Conservation (phyloP, 2,329 filamentous ascomycete species). For the Zymoseptoria tritici region DNA sequence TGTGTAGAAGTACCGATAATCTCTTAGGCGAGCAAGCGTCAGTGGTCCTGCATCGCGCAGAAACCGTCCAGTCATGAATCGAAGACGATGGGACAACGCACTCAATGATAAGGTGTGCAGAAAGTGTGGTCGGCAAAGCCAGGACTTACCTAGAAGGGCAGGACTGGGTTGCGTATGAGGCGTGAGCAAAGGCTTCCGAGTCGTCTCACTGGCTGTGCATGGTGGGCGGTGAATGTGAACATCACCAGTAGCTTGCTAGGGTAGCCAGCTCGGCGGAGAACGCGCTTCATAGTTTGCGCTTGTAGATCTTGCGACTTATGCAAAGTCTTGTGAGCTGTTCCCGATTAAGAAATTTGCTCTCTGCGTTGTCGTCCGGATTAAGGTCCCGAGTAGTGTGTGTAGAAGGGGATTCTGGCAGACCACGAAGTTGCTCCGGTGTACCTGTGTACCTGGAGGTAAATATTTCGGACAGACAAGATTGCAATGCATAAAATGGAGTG, state of each 20-base stretch:
- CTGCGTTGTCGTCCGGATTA: background rate
- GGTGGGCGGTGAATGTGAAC: too few relatives aligned
- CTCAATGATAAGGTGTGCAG: background rate
- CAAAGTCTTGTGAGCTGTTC: background rate
- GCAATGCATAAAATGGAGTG: too few relatives aligned
- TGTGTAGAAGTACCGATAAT: background rate
- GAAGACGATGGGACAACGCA: background rate
- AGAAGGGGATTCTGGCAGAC: too few relatives aligned
- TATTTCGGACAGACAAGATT: too few relatives aligned
- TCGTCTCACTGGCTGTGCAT: background rate
- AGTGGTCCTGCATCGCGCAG: background rate
- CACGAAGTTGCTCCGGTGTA: too few relatives aligned
- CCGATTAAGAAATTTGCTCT: background rate
- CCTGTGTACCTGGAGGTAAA: too few relatives aligned
- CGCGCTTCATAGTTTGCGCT: background rate
- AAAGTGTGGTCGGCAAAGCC: background rate
- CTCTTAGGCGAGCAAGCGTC: background rate
- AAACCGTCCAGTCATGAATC: background rate
- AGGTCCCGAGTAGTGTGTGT: background rate
- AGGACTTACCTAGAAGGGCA: background rate
- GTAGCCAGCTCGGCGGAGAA: background rate
- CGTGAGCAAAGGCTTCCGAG: background rate
- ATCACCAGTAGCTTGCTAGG: background rate
- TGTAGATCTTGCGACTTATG: background rate
- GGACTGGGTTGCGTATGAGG: background rate